Base-by-base conservation (phyloP, 2,329 filamentous ascomycete genomes). In the Fusarium anguioides region DNA sequence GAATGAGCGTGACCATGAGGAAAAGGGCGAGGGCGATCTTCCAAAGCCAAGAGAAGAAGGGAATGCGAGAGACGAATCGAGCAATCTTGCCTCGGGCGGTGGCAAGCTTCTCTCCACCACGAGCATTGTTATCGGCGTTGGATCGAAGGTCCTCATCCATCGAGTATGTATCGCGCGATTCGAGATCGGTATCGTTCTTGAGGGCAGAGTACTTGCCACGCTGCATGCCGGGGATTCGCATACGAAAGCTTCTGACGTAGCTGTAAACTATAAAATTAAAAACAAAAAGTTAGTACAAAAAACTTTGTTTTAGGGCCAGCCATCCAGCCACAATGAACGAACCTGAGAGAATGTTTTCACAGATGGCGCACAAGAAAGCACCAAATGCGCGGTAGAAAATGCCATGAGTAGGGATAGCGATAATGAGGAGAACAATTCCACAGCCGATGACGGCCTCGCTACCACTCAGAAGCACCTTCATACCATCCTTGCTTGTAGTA, bases 391-490 rank as follows among this genome's bases (percentile, higher is more conserved):
- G 64, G 51, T 72, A 72, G 7, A 76, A 52, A 17, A 71, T 21
- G 31, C 66, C 65, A 14, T 75, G 72, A 23, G 60, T 27, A 33
- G 73, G 57, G 57, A 72, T 72, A 11, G 73, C 55, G 7, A 74
- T 35, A 10, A 69, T 26, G 31, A 77, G 33, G 33, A 75, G 58
- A 37, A 64, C 31, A 17, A 64, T 53, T 36, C 66, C 64, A 33
- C 70, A 65, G 17, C 67, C 67, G 33, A 74, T 18, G 10, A 75
- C 72, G 21, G 71, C 69, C 41, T 60, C 66, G 27, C 74, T 73
- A 17, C 75, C 76, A 20, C 70, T 75, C 11, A 77, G 66, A 26
- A 77, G 58, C 21, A 77, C 70, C 62, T 76, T 76, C 24, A 75
- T 65, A 18, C 70, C 72, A 40, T 77, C 76, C 48, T 73, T 71